Base-by-base conservation (phyloP, 2,329 filamentous ascomycete species). In the Fusarium virguliforme region DNA sequence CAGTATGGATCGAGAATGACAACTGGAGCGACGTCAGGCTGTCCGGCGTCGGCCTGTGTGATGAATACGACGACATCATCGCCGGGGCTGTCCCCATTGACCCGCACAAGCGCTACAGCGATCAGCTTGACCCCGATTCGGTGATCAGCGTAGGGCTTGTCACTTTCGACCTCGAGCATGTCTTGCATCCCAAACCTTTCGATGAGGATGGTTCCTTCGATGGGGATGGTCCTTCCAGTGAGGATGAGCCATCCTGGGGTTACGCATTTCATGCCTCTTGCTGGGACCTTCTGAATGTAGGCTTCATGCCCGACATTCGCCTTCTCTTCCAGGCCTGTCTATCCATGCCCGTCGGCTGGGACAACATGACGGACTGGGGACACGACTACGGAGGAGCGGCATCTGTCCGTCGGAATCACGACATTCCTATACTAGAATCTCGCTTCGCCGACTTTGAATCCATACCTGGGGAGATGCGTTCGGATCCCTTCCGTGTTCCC, bases 241-340 rank as follows among this genome's bases (percentile, higher is more conserved):
- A 24, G 22, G 22, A 24, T 24, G 22, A 67, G 6, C 56, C 60
- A 2, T 57, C 38, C 30, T 66, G 58, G 69, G 67, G 71, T 3
- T 70, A 38, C 4, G 24, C 9, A 15, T 64, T 71, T 13, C 69
- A 72, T 18, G 61, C 68, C 4, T 62, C 37, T n/a, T 72, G 71
- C 18, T 72, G 67, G 69, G 24, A 30, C 9, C 9, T 72, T 4
- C 37, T 72, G 13, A 54, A 9, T 10, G 1, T 3, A 8, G 22
- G 4, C 7, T 59, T 53, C 18, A 64, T 10, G 3, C 58, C 48
- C 3, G 55, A 66, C 22, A 12, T 64, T 7, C 6, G 12, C 3
- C 24, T 9, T 13, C 51, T 73, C 15, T 71, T 72, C 24, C 26
- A 41, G 3, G 38, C 56, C 28, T 63, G 55, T 32, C 53, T 58